A percentile compares a stretch with the other conserved stretches of the same genome.
These are phyloP conservation scores for Fonsecaea pedrosoi DNA, from an alignment of 2,329 filamentous ascomycete genomes.

Conservation along the genomic window DNA sequence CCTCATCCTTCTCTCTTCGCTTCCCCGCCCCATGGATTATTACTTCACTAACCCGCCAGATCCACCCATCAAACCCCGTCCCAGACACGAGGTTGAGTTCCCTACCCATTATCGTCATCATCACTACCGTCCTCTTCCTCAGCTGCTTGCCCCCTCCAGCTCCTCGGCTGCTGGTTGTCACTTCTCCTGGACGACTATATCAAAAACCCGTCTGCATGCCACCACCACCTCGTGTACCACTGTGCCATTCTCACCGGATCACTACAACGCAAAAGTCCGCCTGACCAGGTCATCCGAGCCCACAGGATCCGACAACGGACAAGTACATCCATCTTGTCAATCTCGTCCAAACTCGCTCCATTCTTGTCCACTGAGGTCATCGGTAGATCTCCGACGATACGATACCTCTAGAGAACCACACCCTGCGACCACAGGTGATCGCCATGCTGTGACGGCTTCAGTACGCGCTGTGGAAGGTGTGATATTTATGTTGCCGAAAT, in stretches of 20 bases:
- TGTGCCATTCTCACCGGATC: background rate
- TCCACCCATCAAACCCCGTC: background rate
- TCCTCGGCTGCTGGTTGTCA: background rate
- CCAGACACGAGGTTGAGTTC: constrained; percentile 1
- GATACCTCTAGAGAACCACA: background rate
- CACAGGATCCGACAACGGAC: background rate
- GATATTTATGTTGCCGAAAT: background rate
- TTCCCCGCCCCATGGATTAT: constrained; percentile 9
- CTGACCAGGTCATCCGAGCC: background rate
- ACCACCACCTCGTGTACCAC: background rate
- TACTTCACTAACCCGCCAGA: background rate
- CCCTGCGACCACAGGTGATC: background rate
- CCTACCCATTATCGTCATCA: background rate
- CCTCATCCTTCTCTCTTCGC: background rate
- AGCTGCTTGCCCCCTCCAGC: background rate
- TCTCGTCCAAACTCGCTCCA: background rate
- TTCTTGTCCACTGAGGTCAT: background rate
- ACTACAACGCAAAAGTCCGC: background rate
- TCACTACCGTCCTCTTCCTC: background rate
- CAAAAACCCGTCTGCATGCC: background rate
- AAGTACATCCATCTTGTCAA: background rate
- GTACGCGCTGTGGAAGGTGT: background rate
- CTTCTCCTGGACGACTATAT: background rate
- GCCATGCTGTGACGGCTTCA: background rate
- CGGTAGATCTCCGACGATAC: constrained; percentile 3